A percentile compares a stretch with the other conserved stretches of the same genome.
Evolutionary conservation across 345 rosid species (phyloP).

Genomic region (Atalantia buxifolia): DNA sequence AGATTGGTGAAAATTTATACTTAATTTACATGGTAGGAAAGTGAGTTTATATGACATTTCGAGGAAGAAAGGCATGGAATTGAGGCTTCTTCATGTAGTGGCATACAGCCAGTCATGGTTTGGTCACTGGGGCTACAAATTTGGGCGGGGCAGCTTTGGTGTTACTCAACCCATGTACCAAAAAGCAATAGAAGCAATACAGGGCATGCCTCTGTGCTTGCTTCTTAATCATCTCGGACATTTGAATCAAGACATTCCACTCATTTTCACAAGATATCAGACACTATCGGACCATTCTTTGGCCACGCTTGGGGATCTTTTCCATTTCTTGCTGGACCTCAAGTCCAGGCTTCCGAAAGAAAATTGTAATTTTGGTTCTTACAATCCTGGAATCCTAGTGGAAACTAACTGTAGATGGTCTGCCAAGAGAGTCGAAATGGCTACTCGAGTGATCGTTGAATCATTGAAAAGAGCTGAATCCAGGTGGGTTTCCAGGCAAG

Average conservation of each 20-base stretch:
- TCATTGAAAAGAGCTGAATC: conserved; percentile 54
- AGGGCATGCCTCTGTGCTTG: conserved; percentile 53
- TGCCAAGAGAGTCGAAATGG: conserved; percentile 78
- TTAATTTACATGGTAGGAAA: conserved; percentile 43
- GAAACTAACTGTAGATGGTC: conserved; percentile 83
- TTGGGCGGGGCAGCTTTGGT: conserved; percentile 72
- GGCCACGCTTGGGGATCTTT: conserved; percentile 62
- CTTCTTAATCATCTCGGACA: conserved; percentile 42
- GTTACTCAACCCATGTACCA: conserved; percentile 60
- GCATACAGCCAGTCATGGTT: conserved; percentile 82
- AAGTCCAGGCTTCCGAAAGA: conserved; percentile 54
- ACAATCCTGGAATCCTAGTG: conserved; percentile 33
- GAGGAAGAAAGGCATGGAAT: conserved; percentile 70
- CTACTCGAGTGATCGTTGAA: conserved; percentile 77
- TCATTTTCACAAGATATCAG: conserved; percentile 75
- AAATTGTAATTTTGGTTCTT: conserved; percentile 26
- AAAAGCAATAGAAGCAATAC: conserved; percentile 73
- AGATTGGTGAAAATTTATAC: not conserved
- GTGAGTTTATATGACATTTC: conserved; percentile 74
- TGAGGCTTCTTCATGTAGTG: conserved; percentile 68
- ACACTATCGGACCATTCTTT: conserved; percentile 51
- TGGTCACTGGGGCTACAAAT: conserved; percentile 81
- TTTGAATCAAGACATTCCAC: conserved; percentile 41
- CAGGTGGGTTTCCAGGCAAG: conserved; percentile 89
- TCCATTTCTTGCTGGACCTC: conserved; percentile 71